Evolutionary conservation across 441 rosid genomes (phyloP), one percentile per base, ranked within the genome.

Genomic region (Lepidium campestre): DNA sequence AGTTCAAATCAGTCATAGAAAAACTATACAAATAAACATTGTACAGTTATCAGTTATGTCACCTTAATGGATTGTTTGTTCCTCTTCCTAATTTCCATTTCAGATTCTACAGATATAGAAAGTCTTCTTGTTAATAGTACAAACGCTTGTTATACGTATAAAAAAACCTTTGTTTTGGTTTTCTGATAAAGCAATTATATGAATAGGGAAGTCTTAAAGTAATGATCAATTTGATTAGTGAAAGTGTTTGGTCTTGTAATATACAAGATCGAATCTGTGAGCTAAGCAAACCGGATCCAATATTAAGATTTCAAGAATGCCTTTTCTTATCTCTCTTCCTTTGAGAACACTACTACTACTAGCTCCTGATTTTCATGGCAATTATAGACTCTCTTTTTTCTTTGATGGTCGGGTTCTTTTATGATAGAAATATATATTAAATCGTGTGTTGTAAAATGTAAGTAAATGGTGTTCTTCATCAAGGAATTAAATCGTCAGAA

Each of bases 331-430:
- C 77, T 63, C 62, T 56, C 40, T 80, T 66, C 69, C 76, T 71
- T 77, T 71, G 75, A 77, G 75, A 74, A 50, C 56, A 61, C 47
- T 58, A 71, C 45, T 29, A 29, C 34, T 7, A 29, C 34, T 68
- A 73, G 69, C 77, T 78, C 75, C 66, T 86, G 91, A 81, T 86
- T 85, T 83, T 77, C 85, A 79, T 86, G 92, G 41, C 56, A 37
- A 37, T 39, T n/a, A 47, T 50, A 72, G 41, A 56, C 29, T 35
- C 2, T 36, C 19, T 57, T n/a, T 25, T 48, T 1, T 50, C 18
- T 17, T 6, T 0, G 3, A 11, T 7, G 15, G 1, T 52, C 10
- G 32, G 61, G 3, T 36, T 37, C 34, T n/a, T 57, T 22, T 22
- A 13, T 27, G 55, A 25, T 27, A 47, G 15, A 4, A 23, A 20